Evolutionary conservation across 2,329 filamentous ascomycete species (phyloP).

Genomic region (Colletotrichum salicis): DNA sequence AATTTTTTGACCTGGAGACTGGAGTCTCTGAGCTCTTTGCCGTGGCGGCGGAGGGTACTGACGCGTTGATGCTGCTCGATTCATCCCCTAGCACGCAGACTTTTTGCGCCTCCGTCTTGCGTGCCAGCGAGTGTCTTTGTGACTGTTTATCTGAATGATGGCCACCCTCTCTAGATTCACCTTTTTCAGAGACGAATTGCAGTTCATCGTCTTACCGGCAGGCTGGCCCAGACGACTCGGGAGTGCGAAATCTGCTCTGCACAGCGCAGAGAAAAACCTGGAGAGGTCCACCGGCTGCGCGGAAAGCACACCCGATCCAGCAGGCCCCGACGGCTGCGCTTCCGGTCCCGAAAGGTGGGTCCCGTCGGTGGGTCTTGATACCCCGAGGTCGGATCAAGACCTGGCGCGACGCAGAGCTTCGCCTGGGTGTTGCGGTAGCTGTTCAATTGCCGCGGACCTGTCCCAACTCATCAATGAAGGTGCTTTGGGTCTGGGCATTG

Average conservation of each 20-base stretch:
- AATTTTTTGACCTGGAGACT: background rate
- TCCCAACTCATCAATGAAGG: background rate
- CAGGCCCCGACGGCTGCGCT: background rate
- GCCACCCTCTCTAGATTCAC: background rate
- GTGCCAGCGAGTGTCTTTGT: background rate
- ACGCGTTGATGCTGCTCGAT: slow-evolving; percentile 3
- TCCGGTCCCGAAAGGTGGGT: background rate
- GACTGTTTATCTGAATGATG: background rate
- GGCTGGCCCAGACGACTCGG: too few relatives aligned
- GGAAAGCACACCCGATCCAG: background rate
- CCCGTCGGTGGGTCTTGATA: background rate
- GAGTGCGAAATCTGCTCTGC: background rate
- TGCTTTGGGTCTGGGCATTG: too few relatives aligned
- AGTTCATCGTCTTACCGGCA: background rate
- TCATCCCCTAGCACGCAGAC: background rate
- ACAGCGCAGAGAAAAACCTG: background rate
- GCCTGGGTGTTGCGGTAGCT: background rate
- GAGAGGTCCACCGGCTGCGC: background rate
- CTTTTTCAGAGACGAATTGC: background rate
- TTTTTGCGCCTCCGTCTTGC: background rate
- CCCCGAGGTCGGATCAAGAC: background rate
- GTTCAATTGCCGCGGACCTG: background rate
- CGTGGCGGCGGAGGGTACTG: background rate
- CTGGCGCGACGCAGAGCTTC: background rate
- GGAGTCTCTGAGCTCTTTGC: background rate